Evolutionary conservation across 257 asterid species (phyloP).

Genomic region (Solanum chaucha): DNA sequence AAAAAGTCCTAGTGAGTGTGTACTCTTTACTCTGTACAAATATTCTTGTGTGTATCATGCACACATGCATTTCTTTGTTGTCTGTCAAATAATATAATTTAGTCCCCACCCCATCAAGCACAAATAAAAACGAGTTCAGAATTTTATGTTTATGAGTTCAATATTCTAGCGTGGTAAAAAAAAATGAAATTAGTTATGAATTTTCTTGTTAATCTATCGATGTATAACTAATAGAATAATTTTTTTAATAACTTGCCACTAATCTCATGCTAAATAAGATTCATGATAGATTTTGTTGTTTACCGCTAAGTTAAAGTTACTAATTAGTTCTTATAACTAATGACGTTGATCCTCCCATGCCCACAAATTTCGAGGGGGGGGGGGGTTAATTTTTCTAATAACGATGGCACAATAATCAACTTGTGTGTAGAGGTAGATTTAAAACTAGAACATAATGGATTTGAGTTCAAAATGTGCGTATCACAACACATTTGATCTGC

Average conservation of each 20-base stretch:
- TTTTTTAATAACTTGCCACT: not conserved
- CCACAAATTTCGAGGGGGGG: too few species aligned
- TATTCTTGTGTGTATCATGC: not conserved
- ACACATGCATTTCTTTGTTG: not conserved
- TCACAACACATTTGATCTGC: not conserved
- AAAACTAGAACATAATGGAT: too few species aligned
- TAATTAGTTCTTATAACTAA: too few species aligned
- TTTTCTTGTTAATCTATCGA: not conserved
- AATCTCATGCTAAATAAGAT: not conserved
- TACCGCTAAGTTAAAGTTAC: too few species aligned
- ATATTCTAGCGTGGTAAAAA: not conserved
- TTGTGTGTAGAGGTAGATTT: too few species aligned
- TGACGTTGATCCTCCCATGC: too few species aligned
- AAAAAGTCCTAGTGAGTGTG: not conserved
- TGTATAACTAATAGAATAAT: too few species aligned
- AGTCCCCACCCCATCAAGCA: not conserved
- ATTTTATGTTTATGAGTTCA: not conserved
- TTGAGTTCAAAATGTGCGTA: not conserved
- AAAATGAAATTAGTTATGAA: not conserved
- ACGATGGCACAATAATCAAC: too few species aligned
- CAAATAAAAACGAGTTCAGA: not conserved
- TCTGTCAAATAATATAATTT: not conserved
- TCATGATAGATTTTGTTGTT: too few species aligned
- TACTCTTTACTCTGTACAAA: not conserved
- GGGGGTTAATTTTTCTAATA: too few species aligned